A percentile compares a stretch with the other conserved stretches of the same genome.
Conservation (phyloP, 176 grass and related monocot species). For the Miscanthus lutarioriparius region DNA sequence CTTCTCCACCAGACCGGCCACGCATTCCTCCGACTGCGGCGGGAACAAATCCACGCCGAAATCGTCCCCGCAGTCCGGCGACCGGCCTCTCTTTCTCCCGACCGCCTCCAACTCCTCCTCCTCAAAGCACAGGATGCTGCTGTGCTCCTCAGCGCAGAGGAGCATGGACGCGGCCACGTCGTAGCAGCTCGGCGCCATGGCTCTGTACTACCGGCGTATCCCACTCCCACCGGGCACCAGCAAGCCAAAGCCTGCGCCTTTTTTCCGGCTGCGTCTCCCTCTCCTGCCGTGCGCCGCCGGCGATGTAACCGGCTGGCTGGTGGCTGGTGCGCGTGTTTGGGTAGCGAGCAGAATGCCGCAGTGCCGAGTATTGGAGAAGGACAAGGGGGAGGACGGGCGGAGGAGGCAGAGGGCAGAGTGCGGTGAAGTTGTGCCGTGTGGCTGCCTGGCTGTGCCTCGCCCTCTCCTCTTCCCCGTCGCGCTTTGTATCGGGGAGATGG, state of each 20-base stretch:
- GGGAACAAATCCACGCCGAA: slow-evolving; percentile 57
- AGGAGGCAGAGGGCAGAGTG: slow-evolving; percentile 7
- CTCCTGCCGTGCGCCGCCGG: background rate
- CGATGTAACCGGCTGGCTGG: background rate
- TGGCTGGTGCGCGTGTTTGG: slow-evolving; percentile 24
- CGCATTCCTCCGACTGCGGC: slow-evolving; percentile 65
- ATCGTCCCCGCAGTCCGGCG: slow-evolving; percentile 24
- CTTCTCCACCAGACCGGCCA: slow-evolving; percentile 53
- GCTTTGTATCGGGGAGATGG: slow-evolving; percentile 30
- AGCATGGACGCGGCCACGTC: slow-evolving; percentile 71
- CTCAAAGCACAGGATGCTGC: slow-evolving; percentile 63
- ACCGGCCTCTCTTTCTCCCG: slow-evolving; percentile 36
- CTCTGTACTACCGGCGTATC: background rate
- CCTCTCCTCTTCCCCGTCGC: background rate
- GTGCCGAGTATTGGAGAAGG: slow-evolving; percentile 25
- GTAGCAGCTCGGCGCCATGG: slow-evolving; percentile 70
- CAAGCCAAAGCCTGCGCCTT: background rate
- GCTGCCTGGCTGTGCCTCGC: background rate
- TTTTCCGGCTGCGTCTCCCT: background rate
- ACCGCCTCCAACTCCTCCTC: slow-evolving; percentile 17
- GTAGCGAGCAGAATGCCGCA: slow-evolving; percentile 20
- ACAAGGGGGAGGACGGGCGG: background rate
- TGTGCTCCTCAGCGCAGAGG: slow-evolving; percentile 84
- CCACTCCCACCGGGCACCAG: background rate
- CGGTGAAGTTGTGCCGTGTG: slow-evolving; percentile 37